Evolutionary conservation across 352 stramenopile species (phyloP).

Genomic region (Pythium apleroticum): DNA sequence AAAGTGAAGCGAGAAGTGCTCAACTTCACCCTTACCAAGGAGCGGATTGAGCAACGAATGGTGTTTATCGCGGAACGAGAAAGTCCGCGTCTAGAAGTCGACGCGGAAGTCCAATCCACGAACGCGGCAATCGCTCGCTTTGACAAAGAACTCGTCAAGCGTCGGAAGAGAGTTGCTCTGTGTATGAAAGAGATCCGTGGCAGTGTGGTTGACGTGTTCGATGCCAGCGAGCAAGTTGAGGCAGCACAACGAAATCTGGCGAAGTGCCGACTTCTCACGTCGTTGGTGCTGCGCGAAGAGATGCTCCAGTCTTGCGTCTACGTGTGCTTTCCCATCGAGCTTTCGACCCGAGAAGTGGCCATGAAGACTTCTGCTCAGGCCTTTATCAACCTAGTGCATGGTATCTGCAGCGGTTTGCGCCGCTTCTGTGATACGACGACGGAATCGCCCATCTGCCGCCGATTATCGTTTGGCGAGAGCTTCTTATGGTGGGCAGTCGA

Average conservation of each 20-base stretch:
- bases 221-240: slow-evolving; percentile 20
- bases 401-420: slow-evolving; percentile 32
- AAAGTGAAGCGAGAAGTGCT: slow-evolving; percentile 25
- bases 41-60: slow-evolving; percentile 18
- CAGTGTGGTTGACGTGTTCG: slow-evolving; percentile 26
- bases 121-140: slow-evolving; percentile 28
- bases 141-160: slow-evolving; percentile 40
- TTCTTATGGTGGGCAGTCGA: slow-evolving; percentile 38
- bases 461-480: slow-evolving; percentile 28
- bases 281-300: slow-evolving; percentile 20
- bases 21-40: slow-evolving; percentile 14
- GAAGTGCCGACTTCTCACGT: slow-evolving; percentile 25
- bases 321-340: slow-evolving; percentile 36
- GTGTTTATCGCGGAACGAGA: slow-evolving; percentile 17
- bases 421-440: slow-evolving; percentile 28
- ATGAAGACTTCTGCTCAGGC: neutral
- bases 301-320: slow-evolving; percentile 32
- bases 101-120: slow-evolving; percentile 21
- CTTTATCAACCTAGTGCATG: slow-evolving; percentile 23
- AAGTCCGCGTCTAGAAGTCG: neutral
- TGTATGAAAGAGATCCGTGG: slow-evolving; percentile 34
- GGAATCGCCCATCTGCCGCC: slow-evolving; percentile 24
- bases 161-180: slow-evolving; percentile 31
- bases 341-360: slow-evolving; percentile 10
- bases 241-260: slow-evolving; percentile 9